These are phyloP conservation scores for Nadsonia starkeyi-henricii DNA, from an alignment of 1,139 yeast genomes.

Conservation along the genomic window DNA sequence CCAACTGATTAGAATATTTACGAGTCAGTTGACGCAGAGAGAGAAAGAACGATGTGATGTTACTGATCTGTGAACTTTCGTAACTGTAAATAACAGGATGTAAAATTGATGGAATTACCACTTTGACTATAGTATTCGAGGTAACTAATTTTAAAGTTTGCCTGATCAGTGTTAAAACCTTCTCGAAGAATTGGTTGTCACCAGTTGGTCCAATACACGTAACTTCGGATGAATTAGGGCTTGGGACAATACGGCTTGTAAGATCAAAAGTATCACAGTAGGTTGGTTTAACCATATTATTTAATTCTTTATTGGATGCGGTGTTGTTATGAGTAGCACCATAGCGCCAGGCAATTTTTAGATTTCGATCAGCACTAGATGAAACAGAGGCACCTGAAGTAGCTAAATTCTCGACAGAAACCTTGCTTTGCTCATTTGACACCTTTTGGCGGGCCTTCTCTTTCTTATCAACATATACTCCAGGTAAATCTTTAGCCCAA, in stretches of 20 bases:
- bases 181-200: neutral
- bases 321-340: slow-evolving; percentile 6
- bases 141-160: slow-evolving; percentile 8
- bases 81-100: slow-evolving; percentile 70
- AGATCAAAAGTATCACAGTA: slow-evolving; percentile 34
- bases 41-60: slow-evolving; percentile 49
- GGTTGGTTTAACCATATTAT: slow-evolving; percentile 9
- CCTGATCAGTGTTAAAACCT: slow-evolving; percentile 3
- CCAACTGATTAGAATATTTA: slow-evolving; percentile 33
- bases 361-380: slow-evolving; percentile 24
- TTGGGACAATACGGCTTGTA: slow-evolving; percentile 53
- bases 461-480: slow-evolving; percentile 56
- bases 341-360: slow-evolving; percentile 45
- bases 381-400: slow-evolving; percentile 15
- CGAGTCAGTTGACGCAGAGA: slow-evolving; percentile 43
- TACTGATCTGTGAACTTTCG: slow-evolving; percentile 31
- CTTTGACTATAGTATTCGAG: slow-evolving; percentile 35
- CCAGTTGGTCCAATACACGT: slow-evolving; percentile 11
- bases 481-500: slow-evolving; percentile 72
- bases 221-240: slow-evolving; percentile 49
- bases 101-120: slow-evolving; percentile 61
- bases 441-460: slow-evolving; percentile 55
- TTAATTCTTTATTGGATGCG: slow-evolving; percentile 1
- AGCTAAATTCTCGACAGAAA: slow-evolving; percentile 55
- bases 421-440: slow-evolving; percentile 42